Conservation (phyloP, 2,329 filamentous ascomycete species). For the Dothideomycetes sp. region DNA sequence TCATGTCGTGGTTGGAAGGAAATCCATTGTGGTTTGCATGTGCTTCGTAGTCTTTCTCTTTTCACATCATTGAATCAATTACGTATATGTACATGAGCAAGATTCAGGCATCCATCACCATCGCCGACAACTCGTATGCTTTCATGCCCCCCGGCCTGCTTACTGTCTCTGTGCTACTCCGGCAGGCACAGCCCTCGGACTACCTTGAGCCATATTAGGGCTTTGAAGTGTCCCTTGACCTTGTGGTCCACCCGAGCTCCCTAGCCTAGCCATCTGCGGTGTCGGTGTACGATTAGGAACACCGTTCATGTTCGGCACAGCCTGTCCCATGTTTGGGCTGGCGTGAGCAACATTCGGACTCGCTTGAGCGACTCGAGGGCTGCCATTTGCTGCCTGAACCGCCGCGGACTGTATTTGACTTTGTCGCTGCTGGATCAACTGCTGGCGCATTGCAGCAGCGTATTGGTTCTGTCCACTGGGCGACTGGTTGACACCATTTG, state of each 20-base stretch:
- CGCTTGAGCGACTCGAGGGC: slow-evolving; percentile 15
- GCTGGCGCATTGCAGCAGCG: slow-evolving; percentile 19
- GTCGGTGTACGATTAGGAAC: slow-evolving; percentile 19
- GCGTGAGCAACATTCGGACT: slow-evolving; percentile 11
- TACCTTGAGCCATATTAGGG: slow-evolving; percentile 17
- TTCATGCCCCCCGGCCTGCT: no score
- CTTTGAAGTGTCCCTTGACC: slow-evolving; percentile 10
- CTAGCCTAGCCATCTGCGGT: slow-evolving; percentile 20
- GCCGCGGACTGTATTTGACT: slow-evolving; percentile 1
- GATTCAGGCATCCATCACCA: no score
- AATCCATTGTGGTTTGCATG: no score
- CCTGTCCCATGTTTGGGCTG: slow-evolving; percentile 17
- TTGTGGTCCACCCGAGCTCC: slow-evolving; percentile 14
- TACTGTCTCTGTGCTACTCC: slow-evolving; percentile 15
- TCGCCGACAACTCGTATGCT: no score
- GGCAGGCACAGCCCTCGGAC: slow-evolving; percentile 20
- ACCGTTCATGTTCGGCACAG: slow-evolving; percentile 7
- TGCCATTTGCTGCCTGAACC: slow-evolving; percentile 11
- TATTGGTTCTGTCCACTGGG: slow-evolving; percentile 18
- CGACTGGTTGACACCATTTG: slow-evolving; percentile 10
- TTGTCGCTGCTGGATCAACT: slow-evolving; percentile 14
- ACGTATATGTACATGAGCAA: no score
- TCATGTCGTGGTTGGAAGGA: no score
- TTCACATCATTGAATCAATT: no score
- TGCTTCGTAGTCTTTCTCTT: no score